Percentiles rank a stretch among this genome's conserved stretches.
Evolutionary conservation across 108 stramenopile species (phyloP).

Genomic region (Heterococcus sp.): DNA sequence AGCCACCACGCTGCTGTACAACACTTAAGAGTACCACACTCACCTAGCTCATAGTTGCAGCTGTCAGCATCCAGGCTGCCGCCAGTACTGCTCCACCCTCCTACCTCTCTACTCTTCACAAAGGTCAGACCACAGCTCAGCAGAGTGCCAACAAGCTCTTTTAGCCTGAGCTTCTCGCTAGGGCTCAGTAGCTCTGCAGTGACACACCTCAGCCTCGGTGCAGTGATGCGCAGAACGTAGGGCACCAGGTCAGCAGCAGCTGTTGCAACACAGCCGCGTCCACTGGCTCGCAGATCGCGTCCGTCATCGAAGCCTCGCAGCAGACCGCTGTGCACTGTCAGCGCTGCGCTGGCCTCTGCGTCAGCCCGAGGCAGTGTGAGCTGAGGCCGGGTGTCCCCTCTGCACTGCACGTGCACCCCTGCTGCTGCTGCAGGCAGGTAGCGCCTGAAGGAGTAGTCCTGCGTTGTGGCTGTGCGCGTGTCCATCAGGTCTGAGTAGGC

Average conservation of each 20-base stretch:
- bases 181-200: constrained; percentile 19
- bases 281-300: constrained; percentile 11
- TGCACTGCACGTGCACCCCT: constrained; percentile 27
- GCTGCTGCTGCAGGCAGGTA: constrained; percentile 30
- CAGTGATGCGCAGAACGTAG: background rate
- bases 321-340: constrained; percentile 5
- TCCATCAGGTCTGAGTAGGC: constrained; percentile 39
- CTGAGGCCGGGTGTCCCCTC: constrained; percentile 15
- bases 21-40: too few relatives aligned
- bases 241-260: background rate
- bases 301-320: constrained; percentile 41
- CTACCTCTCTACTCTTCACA: too few relatives aligned
- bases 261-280: background rate
- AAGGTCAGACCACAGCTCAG: constrained; percentile 31
- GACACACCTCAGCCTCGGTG: constrained; percentile 1
- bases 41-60: background rate
- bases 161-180: constrained; percentile 8
- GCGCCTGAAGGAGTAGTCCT: constrained; percentile 16
- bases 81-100: background rate
- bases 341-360: constrained; percentile 17
- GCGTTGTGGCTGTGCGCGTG: constrained; percentile 1
- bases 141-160: constrained; percentile 15
- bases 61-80: background rate
- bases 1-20: too few relatives aligned
- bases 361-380: constrained; percentile 20